Evolutionary conservation across 805 yeast genomes (phyloP).

Genomic region (Ogataea wickerhamii): DNA sequence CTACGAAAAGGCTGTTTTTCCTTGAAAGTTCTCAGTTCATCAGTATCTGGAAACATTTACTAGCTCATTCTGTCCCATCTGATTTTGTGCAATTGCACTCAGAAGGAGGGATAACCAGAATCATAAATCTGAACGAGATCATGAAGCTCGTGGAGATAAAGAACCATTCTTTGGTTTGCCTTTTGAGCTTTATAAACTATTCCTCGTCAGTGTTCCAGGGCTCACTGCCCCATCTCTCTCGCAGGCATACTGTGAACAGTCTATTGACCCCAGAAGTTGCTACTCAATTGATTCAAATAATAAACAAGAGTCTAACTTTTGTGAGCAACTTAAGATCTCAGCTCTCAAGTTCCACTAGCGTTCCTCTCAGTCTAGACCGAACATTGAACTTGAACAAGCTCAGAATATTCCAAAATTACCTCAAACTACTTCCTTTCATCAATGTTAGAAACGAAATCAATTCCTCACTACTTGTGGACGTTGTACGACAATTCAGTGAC

Average conservation of each 20-base stretch:
- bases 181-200: slow-evolving; percentile 50
- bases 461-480: slow-evolving; percentile 30
- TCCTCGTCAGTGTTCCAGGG: slow-evolving; percentile 36
- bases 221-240: no score
- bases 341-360: slow-evolving; percentile 7
- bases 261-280: slow-evolving; percentile 33
- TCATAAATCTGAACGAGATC: slow-evolving; percentile 33
- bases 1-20: slow-evolving; percentile 48
- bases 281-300: slow-evolving; percentile 28
- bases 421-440: slow-evolving; percentile 33
- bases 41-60: slow-evolving; percentile 58
- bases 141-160: slow-evolving; percentile 47
- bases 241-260: slow-evolving; percentile 3
- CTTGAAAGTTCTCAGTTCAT: slow-evolving; percentile 58
- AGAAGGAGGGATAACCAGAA: slow-evolving; percentile 30
- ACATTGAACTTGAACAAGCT: slow-evolving; percentile 28
- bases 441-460: slow-evolving; percentile 31
- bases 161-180: slow-evolving; percentile 55
- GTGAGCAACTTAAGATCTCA: slow-evolving; percentile 25
- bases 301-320: slow-evolving; percentile 31
- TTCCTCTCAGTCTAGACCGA: slow-evolving; percentile 21
- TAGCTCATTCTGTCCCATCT: slow-evolving; percentile 48
- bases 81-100: slow-evolving; percentile 32
- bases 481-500: slow-evolving; percentile 32
- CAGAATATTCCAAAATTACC: slow-evolving; percentile 30